Base-by-base conservation (phyloP, 495 filamentous ascomycete species). In the Podospora pseudocomata region DNA sequence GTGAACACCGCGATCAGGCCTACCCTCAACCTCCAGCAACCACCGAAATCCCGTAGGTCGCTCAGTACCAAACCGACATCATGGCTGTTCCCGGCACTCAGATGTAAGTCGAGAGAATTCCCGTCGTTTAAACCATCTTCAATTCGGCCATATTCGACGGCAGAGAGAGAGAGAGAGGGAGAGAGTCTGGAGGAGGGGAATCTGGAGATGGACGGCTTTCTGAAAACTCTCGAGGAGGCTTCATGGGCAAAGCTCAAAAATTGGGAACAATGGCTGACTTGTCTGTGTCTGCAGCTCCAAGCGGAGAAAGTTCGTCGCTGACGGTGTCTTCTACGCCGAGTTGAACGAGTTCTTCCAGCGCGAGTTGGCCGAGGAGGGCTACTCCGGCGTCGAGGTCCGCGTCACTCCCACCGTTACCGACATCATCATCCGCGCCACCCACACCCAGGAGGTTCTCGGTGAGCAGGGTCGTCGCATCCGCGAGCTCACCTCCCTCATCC, bases 331-430 rank as follows among this genome's bases (percentile, higher is more conserved):
- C 91, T 99, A 97, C 83, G 96, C 96, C 85, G 95, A 99, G 86
- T 85, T 98, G 83, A 99, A 98, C 90, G 95, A 99, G 86, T 99
- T 99, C 91, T 99, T 99, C 93, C 96, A 97, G 87, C 94, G 96
- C 81, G 95, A 99, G 86, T 87, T 99, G 80, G 94, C 94, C 80
- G 94, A 99, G 88, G 96, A 99, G 87, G 95, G 95, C 74, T 99
- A 99, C 87, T 98, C 96, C 44, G 95, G 95, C 79, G 95, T 99
- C 79, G 96, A 99, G 86, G 96, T 99, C 83, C 94, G 95, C 86
- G 95, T 99, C 76, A 99, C 95, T 73, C 95, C 95, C 77, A 99
- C 95, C 78, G 95, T 99, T 81, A 99, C 95, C 86, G 95, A 97
- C 81, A 98, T 98, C 90, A 99, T 98, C 88, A 96, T 98, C 88